These are phyloP conservation scores for Cynanchum wilfordii DNA, from an alignment of 257 asterid species.

Conservation along the genomic window DNA sequence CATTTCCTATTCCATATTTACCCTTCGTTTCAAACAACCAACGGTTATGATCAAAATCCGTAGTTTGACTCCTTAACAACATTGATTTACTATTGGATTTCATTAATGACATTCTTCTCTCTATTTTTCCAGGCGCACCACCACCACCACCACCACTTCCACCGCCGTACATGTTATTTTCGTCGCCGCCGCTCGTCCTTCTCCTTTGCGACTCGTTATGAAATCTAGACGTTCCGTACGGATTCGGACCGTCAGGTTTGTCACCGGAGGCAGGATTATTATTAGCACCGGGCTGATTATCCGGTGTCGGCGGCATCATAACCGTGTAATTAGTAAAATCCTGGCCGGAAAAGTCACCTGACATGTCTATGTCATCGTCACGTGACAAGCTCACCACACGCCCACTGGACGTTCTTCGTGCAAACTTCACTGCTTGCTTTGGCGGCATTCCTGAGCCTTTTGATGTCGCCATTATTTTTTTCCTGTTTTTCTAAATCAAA, in stretches of 20 bases:
- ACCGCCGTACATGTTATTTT: conserved; percentile 22
- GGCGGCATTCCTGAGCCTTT: conserved; percentile 26
- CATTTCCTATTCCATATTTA: conserved; percentile 88
- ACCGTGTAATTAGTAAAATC: conserved; percentile 77
- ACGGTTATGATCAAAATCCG: conserved; percentile 87
- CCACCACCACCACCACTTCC: conserved; percentile 17
- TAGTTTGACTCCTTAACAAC: conserved; percentile 82
- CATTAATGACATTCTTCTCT: conserved; percentile 62
- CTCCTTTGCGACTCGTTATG: conserved; percentile 37
- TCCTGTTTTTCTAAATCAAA: neutral
- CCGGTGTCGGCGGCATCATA: conserved; percentile 93
- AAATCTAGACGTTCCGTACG: conserved; percentile 43
- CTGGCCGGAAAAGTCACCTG: conserved; percentile 36
- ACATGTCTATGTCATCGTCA: conserved; percentile 56
- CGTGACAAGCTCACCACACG: conserved; percentile 64
- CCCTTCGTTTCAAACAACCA: conserved; percentile 93
- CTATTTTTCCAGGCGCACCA: conserved; percentile 38
- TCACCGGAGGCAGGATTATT: conserved; percentile 33
- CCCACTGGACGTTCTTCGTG: conserved; percentile 70
- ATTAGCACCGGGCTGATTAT: conserved; percentile 66
- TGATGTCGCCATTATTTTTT: conserved; percentile 30
- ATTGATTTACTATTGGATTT: conserved; percentile 60
- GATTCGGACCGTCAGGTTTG: conserved; percentile 70
- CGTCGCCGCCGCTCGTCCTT: conserved; percentile 21
- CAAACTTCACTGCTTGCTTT: conserved; percentile 49